Evolutionary conservation across 2,329 filamentous ascomycete species (phyloP).

Genomic region (Paecilomyces sp.): DNA sequence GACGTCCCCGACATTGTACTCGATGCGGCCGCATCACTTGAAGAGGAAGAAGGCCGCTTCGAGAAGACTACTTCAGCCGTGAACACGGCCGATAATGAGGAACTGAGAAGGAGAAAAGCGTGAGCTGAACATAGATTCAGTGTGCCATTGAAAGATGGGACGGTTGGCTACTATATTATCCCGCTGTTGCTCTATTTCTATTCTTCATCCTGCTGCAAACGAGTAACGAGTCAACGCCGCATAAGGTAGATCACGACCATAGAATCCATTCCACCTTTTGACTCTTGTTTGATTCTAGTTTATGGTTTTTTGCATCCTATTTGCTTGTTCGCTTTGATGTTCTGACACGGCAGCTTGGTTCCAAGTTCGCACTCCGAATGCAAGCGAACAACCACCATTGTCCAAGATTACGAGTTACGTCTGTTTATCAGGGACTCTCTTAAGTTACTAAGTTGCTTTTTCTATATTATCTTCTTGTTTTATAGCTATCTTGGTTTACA

Average conservation of each 20-base stretch:
- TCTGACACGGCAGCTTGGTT: neutral
- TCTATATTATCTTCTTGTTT: neutral
- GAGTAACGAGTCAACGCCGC: neutral
- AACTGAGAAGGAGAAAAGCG: slow-evolving; percentile 54
- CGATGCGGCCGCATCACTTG: slow-evolving; percentile 24
- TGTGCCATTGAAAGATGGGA: slow-evolving; percentile 2
- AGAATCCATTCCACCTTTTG: neutral
- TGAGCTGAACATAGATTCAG: slow-evolving; percentile 6
- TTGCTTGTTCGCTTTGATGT: neutral
- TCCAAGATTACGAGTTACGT: neutral
- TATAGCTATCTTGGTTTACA: neutral
- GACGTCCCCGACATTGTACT: slow-evolving; percentile 22
- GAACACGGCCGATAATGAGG: slow-evolving; percentile 77
- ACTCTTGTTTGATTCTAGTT: neutral
- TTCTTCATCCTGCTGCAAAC: neutral
- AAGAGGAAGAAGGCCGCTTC: slow-evolving; percentile 22
- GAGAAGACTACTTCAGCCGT: slow-evolving; percentile 18
- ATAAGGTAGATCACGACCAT: neutral
- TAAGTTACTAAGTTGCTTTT: neutral
- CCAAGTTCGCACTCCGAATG: neutral
- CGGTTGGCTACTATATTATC: slow-evolving; percentile 1
- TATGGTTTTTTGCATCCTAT: neutral
- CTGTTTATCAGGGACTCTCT: neutral
- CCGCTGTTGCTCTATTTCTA: neutral
- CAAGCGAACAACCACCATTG: neutral